Evolutionary conservation across 768 basidiomycete species (phyloP), one percentile per base, ranked within the genome.

Genomic region (Polyporus arcularius): DNA sequence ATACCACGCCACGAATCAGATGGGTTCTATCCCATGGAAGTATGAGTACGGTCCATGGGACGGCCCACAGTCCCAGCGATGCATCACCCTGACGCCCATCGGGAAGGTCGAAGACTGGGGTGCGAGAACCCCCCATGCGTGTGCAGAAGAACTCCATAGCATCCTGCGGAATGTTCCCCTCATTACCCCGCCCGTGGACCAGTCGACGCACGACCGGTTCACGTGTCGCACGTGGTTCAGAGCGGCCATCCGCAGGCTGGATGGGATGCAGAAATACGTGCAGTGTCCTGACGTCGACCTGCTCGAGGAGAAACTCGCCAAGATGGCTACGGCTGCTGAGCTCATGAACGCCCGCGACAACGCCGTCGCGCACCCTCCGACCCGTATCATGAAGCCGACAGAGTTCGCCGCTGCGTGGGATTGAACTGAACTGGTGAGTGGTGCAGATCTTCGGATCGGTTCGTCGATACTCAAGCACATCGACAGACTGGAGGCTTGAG

Each of bases 211-310:
- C 12, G 31, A 43, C 28, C 26, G 41, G 21, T 53, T 53, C 14
- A 53, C 53, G n/a, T 53, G 53, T 8, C 53, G 41, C 26, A 41
- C 42, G 26, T 53, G 53, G 53, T 42, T 53, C 41, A 38, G 53
- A n/a, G 53, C 18, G 3, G 53, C 53, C 3, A 14, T 53, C 21
- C 40, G 40, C 40, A 53, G 11, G 9, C 39, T 53, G 12, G 40
- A 53, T 8, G n/a, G 10, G n/a, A 35, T 35, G 51, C 18, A 40
- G 21, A 39, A 16, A 21, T 40, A 16, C 14, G 38, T 21, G 18
- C 38, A 11, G 51, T 53, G 51, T 40, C 38, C 35, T 11, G 38
- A 53, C 26, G 26, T 53, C 18, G 51, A 53, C 38, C 6, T 4
- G 26, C 38, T 53, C 10, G 51, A 53, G 39, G 11, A 39, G 35